Evolutionary conservation across 2,329 filamentous ascomycete species (phyloP).

Genomic region (Triangularia verruculosa): DNA sequence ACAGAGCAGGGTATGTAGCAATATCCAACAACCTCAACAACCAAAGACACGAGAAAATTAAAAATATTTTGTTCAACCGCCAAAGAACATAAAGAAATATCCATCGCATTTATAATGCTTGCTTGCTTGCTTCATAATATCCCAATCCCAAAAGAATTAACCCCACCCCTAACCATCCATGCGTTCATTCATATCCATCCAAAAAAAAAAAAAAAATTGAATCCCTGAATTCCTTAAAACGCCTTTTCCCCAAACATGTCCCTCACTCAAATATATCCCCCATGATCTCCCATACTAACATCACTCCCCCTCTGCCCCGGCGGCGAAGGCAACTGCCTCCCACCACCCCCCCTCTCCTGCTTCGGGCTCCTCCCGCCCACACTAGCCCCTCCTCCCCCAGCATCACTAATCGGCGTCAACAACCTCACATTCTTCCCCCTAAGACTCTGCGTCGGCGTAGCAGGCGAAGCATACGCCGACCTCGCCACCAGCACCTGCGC

Average conservation of each 20-base stretch:
- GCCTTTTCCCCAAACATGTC: neutral
- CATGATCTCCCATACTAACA: constrained; percentile 34
- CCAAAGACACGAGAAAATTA: neutral
- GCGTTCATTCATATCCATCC: neutral
- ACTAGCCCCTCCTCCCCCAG: constrained; percentile 45
- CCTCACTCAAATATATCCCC: constrained; percentile 18
- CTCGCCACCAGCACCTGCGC: constrained; percentile 84
- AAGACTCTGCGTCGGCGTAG: constrained; percentile 1
- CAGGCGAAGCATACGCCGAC: constrained; percentile 34
- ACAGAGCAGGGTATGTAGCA: neutral
- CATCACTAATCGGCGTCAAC: constrained; percentile 51
- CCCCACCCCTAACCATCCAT: neutral
- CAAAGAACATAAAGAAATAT: neutral
- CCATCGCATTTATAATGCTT: neutral
- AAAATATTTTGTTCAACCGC: neutral
- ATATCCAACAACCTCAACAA: neutral
- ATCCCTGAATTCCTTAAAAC: neutral
- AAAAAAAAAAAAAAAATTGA: neutral
- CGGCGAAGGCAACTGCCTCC: neutral
- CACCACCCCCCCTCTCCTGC: constrained; percentile 11
- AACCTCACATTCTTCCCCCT: constrained; percentile 33
- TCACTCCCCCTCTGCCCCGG: constrained; percentile 29
- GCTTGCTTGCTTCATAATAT: neutral
- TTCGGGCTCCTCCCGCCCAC: constrained; percentile 24
- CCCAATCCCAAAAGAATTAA: neutral